Base-by-base conservation (phyloP, 177 flowering plant species). In the Vitis hybrid region DNA sequence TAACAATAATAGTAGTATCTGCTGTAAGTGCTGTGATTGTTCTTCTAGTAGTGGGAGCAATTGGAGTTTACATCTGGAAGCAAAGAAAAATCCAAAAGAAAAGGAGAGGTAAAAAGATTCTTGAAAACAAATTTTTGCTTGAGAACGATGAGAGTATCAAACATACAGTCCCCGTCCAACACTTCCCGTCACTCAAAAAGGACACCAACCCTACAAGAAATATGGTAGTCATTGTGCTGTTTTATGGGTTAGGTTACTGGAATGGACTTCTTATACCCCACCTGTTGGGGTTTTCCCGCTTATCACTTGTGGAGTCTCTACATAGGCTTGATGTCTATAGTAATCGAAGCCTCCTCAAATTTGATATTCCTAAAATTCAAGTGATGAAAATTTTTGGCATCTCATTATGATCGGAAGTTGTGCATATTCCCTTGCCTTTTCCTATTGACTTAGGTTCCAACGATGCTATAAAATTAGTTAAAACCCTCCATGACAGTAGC, bases 401-500 rank as follows among this genome's bases (percentile, higher is more conserved):
- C 21, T 4, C 65, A 40, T 12, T 35, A 18, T 48, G 27, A 17
- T 64, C 4, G 1, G 14, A 11, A 3, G 57, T 13, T 51, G 24
- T 65, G 3, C 9, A 52, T 24, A 65, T 56, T 52, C 17, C 21
- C 60, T 55, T 62, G 17, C 40, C 11, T 18, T 66, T 52, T 63
- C 35, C 46, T 17, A 62, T 35, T 72, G 50, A 56, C 6, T 56
- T 72, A 90, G 92, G 89, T 65, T 80, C 90, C 71, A 70, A 81
- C 75, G 84, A 93, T 57, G 78, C 77, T 50, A 62, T 62, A 64
- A 85, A 90, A 77, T 64, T 90, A 85, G 89, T 69, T 56, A 86
- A 86, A 61, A 78, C 81, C 56, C 92, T 93, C 27, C 58, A 79
- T 48, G 80, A 93, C 70, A 89, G 93, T 69, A 93, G 91, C 83